Percentiles rank a stretch among this genome's conserved stretches.
phyloP scores from a whole-genome alignment of 2,329 filamentous ascomycete species.

The Neopestalotiopsis sp. region DNA sequence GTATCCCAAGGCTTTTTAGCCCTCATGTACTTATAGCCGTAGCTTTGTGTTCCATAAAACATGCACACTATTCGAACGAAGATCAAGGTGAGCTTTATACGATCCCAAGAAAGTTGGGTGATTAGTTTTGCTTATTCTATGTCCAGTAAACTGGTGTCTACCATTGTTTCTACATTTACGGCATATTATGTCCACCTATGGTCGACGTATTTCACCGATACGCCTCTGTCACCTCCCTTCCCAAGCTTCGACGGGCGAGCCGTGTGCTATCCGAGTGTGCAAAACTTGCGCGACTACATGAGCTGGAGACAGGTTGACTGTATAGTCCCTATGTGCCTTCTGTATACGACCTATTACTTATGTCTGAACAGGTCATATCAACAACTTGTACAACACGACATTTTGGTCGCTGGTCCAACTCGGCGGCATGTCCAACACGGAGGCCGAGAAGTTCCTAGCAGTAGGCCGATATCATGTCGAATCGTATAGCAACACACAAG shows the following conservation, averaged over 20 bases:
- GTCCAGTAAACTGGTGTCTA: constrained; percentile 84
- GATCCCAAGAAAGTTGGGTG: background rate
- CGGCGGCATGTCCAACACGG: constrained; percentile 75
- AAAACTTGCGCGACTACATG: constrained; percentile 91
- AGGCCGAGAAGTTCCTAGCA: constrained; percentile 81
- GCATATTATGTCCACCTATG: constrained; percentile 87
- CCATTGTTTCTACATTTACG: constrained; percentile 91
- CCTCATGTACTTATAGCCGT: background rate
- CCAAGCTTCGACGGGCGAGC: constrained; percentile 93
- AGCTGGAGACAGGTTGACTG: constrained; percentile 98
- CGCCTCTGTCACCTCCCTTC: constrained; percentile 71
- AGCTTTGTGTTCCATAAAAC: constrained; percentile 90
- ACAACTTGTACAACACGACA: constrained; percentile 97
- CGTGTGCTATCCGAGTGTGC: constrained; percentile 83
- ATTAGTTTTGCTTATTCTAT: background rate
- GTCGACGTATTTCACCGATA: constrained; percentile 76
- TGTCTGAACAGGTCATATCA: constrained; percentile 76
- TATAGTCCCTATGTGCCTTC: constrained; percentile 40
- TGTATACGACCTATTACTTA: background rate
- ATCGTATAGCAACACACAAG: background rate
- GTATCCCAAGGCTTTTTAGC: background rate
- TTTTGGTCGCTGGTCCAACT: constrained; percentile 89
- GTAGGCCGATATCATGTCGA: constrained; percentile 46
- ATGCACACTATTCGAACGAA: constrained; percentile 82
- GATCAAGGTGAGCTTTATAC: constrained; percentile 65